Conservation (phyloP, 1,139 yeast genomes). For the Yamadazyma triangularis region DNA sequence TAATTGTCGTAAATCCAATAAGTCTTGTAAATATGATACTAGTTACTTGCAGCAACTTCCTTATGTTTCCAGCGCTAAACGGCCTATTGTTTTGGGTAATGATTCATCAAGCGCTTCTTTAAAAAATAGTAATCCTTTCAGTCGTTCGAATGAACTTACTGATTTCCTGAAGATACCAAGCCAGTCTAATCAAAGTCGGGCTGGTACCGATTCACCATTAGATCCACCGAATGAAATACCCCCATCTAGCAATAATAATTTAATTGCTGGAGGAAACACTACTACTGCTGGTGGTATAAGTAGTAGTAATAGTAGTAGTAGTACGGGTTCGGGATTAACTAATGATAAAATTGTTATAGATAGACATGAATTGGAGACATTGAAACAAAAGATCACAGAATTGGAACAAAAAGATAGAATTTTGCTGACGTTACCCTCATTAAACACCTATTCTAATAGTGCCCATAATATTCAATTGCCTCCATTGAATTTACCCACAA, state of each 20-base stretch:
- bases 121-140: background rate
- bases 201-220: no score
- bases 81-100: conserved; percentile 3
- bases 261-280: background rate
- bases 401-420: background rate
- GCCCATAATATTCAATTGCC: background rate
- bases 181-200: no score
- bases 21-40: conserved; percentile 19
- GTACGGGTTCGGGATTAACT: no score
- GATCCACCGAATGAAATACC: background rate
- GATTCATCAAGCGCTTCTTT: background rate
- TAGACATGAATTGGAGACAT: background rate
- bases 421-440: background rate
- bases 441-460: no score
- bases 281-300: background rate
- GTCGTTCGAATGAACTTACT: background rate
- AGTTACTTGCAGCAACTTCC: conserved; percentile 1
- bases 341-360: background rate
- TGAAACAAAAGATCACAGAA: background rate
- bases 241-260: background rate
- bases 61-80: conserved; percentile 3
- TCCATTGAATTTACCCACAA: background rate
- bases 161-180: no score
- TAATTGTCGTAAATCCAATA: conserved; percentile 20
- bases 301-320: background rate